A percentile compares a stretch with the other conserved stretches of the same genome.
phyloP scores from a whole-genome alignment of 1,284 basidiomycete genomes.

The Coriolopsis trogii region DNA sequence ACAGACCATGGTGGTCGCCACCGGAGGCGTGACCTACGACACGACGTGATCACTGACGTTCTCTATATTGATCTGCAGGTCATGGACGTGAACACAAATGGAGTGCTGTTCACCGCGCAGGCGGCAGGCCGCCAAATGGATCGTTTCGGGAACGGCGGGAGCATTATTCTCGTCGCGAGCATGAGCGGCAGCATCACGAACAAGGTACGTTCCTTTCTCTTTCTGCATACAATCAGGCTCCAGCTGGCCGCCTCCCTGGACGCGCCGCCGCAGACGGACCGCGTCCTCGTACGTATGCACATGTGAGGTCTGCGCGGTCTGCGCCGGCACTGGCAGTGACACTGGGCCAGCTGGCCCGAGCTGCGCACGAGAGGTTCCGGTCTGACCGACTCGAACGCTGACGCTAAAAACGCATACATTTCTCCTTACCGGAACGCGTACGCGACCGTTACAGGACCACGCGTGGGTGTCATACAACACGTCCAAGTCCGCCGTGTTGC shows the following conservation, averaged over 20 bases:
- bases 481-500: slow-evolving; percentile 81
- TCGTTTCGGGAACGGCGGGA: slow-evolving; percentile 71
- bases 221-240: not conserved
- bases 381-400: too few relatives aligned
- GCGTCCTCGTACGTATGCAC: too few relatives aligned
- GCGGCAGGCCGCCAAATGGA: slow-evolving; percentile 79
- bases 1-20: too few relatives aligned
- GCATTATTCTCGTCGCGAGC: slow-evolving; percentile 83
- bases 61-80: too few relatives aligned
- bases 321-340: not conserved
- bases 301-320: too few relatives aligned
- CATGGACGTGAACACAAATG: slow-evolving; percentile 75
- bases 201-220: slow-evolving; percentile 46
- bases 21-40: too few relatives aligned
- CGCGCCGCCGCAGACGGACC: not conserved
- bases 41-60: too few relatives aligned
- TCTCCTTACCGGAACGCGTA: not conserved
- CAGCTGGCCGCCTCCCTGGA: not conserved
- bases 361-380: not conserved
- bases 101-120: slow-evolving; percentile 79
- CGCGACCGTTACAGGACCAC: slow-evolving; percentile 48
- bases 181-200: slow-evolving; percentile 89
- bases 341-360: too few relatives aligned
- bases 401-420: too few relatives aligned
- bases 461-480: slow-evolving; percentile 83